Evolutionary conservation across 2,329 filamentous ascomycete genomes (phyloP), one percentile per base, ranked within the genome.

Genomic region (Monilinia aucupariae): DNA sequence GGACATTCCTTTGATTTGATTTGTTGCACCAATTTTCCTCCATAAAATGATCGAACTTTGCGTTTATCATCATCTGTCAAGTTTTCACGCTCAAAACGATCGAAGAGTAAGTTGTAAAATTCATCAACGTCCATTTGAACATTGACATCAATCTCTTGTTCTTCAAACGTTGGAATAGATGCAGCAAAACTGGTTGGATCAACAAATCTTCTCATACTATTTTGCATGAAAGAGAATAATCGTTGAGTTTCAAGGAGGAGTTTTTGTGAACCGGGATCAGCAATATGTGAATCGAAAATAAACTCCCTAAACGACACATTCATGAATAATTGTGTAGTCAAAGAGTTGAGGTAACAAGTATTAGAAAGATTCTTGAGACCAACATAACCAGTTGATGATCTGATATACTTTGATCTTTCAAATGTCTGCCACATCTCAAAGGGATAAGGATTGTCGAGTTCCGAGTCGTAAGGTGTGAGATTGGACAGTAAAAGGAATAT

Each of bases 81-180:
- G 67, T 97, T 85, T 71, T 96, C 91, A 10, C 85, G 84, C 73
- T 99, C 96, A 84, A 92, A 92, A 32, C 92, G 85, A 74, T 96
- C 92, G 70, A 97, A 94, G 0, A 99, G 82, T 5, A 96, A 82
- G 71, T 94, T 96, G 78, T 96, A 97, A 74, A 97, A 99, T 74
- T 97, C 92, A 69, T 97, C 94, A 6, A 97, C 94, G 73, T 99
- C 94, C 91, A 99, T 97, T 75, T 99, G 94, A 64, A 90, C 85
- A 62, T 87, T 85, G 32, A 96, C 87, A 74, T 97, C 92, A 66
- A 99, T 96, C 20, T 84, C 81, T 2, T 86, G 82, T 64, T 92
- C 89, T 43, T 96, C 91, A 64, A 92, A 93, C 0, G 89, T 93
- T 69, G 85, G 88, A 71, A 97, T 91, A 48, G 85, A 87, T 41